Base-by-base conservation (phyloP, 148 eudicot genomes). In the Cornus controversa region DNA sequence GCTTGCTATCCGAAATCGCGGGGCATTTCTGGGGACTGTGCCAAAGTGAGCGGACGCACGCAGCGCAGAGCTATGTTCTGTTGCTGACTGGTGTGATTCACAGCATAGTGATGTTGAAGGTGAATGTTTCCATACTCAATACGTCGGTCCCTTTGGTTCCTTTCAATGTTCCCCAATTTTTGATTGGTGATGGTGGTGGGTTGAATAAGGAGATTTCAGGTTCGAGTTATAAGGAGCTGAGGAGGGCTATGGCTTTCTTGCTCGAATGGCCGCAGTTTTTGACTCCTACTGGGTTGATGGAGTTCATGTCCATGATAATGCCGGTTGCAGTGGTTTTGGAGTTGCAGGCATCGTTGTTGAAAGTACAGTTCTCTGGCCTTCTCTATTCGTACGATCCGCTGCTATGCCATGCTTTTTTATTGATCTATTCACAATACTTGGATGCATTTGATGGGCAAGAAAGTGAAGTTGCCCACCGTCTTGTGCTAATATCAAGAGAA, bases 351-450 rank as follows among this genome's bases (percentile, higher is more conserved):
- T 91, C 99, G 0, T 83, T 96, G 86, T 83, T 96, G 89, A 96
- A 85, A 79, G 94, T 96, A 77, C 99, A 96, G 85, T 96, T 96
- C 54, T 82, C 89, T 4, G 97, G 99, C 77, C 81, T 96, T 82
- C 72, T 93, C 37, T 89, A 91, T 80, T 87, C 88, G 65, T 90
- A 67, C 72, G 88, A 96, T 77, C 97, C 98, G 34, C 82, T 96
- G 90, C 87, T 91, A 65, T 88, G 92, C 73, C 99, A 96, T 77
- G 87, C 89, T 47, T 89, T 86, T 79, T 74, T 96, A 77, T 85
- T 82, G 76, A 72, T 93, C 86, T 89, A 85, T 80, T 68, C 79
- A 69, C 81, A 79, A 80, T 86, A 89, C 70, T 75, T 81, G 10
- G 93, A 91, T 69, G 81, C 91, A 20, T 95, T 91, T 67, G 83